Evolutionary conservation across 208 protist genomes (phyloP), one percentile per base, ranked within the genome.

Genomic region (Acanthamoeba royreba): DNA sequence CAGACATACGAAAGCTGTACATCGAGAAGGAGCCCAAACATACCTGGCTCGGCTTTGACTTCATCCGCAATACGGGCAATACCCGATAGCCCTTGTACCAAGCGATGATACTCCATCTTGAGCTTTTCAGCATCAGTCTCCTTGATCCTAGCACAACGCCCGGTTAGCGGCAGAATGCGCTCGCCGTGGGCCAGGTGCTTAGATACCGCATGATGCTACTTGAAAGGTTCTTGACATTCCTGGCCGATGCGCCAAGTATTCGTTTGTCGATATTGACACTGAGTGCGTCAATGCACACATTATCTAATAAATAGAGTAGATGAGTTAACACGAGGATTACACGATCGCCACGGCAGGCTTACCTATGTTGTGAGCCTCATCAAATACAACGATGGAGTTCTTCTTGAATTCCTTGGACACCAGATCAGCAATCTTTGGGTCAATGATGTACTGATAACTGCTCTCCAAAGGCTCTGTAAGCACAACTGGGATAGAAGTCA

Each of bases 301-400:
- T 99, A 95, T 99, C 99, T 95, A 47, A 17, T 9, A 25, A 58
- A 33, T 8, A 55, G 61, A 11, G 49, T 28, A 49, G 17, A 74
- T 74, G 13, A 35, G 15, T 35, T 25, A 38, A 90, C 13, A 43
- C n/a, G n/a, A 9, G 15, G 38, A 9, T 79, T 28, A 87, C 22
- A 40, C 22, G 11, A 43, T 7, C 11, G 17, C 5, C 43, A 49
- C 15, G 42, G n/a, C n/a, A 8, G 9, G 31, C 19, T 5, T n/a
- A 94, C 95, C 95, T 55, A 99, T 99, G 95, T 99, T 99, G 96
- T 99, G 99, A 4, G 99, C 99, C 95, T 99, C 99, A 94, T 99
- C 99, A 97, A 99, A 99, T 4, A 99, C 98, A 11, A 99, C 98
- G 81, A 99, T 99, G 15, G 97, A 99, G 90, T 99, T 98, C 72